Percentiles rank a stretch among this genome's conserved stretches.
These are phyloP conservation scores for Coffea canephora DNA, from an alignment of 257 asterid species.

Conservation along the genomic window DNA sequence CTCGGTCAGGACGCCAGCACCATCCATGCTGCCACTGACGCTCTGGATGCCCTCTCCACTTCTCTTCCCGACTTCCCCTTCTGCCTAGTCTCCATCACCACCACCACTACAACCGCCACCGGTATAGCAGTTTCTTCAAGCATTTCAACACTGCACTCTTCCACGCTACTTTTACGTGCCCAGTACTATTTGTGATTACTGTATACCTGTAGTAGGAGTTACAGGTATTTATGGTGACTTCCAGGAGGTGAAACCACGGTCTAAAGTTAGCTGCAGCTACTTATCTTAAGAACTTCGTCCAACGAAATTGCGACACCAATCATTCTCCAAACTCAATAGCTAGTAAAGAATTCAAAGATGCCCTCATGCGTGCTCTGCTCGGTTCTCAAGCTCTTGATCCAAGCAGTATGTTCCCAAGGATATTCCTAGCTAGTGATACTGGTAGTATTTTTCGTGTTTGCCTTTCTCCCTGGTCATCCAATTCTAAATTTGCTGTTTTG, in stretches of 20 bases:
- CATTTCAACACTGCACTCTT: too few relatives aligned
- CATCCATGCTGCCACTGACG: conserved; percentile 28
- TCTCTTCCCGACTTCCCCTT: conserved; percentile 27
- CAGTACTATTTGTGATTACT: neutral
- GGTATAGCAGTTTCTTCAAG: conserved; percentile 18
- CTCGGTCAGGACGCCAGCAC: conserved; percentile 25
- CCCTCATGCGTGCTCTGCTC: conserved; percentile 32
- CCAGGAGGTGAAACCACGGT: conserved; percentile 31
- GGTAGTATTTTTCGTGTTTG: neutral
- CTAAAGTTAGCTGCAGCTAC: conserved; percentile 37
- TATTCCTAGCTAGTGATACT: neutral
- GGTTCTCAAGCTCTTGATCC: conserved; percentile 33
- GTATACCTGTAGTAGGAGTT: too few relatives aligned
- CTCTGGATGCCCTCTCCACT: conserved; percentile 30
- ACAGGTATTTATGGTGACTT: too few relatives aligned
- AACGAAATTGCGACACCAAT: conserved; percentile 25
- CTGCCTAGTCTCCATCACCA: conserved; percentile 31
- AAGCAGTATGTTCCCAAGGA: conserved; percentile 24
- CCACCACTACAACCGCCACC: neutral
- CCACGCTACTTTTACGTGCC: too few relatives aligned
- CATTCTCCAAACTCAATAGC: conserved; percentile 5
- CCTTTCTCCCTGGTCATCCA: neutral
- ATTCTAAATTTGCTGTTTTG: neutral
- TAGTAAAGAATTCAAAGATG: conserved; percentile 38
- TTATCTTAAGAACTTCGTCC: conserved; percentile 38